Base-by-base conservation (phyloP, 352 stramenopile species). In the Globisporangium echinulatum region DNA sequence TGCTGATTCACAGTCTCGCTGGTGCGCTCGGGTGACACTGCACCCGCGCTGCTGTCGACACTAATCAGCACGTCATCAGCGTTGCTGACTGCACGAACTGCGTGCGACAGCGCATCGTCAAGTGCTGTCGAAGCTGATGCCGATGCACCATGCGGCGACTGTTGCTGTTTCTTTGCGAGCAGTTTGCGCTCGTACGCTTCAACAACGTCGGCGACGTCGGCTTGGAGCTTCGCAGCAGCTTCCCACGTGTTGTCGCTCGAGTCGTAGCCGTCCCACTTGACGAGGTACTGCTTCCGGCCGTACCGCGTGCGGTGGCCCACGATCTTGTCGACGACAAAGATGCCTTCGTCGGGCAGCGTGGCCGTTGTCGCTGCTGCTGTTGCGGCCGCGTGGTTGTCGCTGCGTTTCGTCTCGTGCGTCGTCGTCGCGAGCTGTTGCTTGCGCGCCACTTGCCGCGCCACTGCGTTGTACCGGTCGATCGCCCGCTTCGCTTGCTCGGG, bases 171-270 rank as follows among this genome's bases (percentile, higher is more conserved):
- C 13, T 40, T 38, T n/a, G 56, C 58, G 2, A 49, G 13, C 19
- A 19, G 17, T 19, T 63, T 50, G 36, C 46, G 55, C 59, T 90
- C 77, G 46, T 91, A 91, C 7, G 77, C 69, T 7, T 82, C 53
- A 5, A 89, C 77, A 37, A 88, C 68, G 1, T 74, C 67, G 3
- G 71, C 65, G 0, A 89, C 77, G 54, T 91, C 73, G 7, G 47
- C 50, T 19, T 76, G 74, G 15, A 89, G 64, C 58, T 80, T 78
- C 4, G 67, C 44, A 2, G 69, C 77, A 25, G 67, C 42, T 53
- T 91, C 79, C 79, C 79, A 91, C 33, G 79, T 89, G 64, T 91
- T 82, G 49, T 85, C 71, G 44, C 70, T 76, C 36, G 70, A 70
- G 46, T 78, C 69, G 62, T 89, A 91, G 38, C 73, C 75, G 52